phyloP scores from a whole-genome alignment of 305 asterid species.

The Solanum aculeatissimum region DNA sequence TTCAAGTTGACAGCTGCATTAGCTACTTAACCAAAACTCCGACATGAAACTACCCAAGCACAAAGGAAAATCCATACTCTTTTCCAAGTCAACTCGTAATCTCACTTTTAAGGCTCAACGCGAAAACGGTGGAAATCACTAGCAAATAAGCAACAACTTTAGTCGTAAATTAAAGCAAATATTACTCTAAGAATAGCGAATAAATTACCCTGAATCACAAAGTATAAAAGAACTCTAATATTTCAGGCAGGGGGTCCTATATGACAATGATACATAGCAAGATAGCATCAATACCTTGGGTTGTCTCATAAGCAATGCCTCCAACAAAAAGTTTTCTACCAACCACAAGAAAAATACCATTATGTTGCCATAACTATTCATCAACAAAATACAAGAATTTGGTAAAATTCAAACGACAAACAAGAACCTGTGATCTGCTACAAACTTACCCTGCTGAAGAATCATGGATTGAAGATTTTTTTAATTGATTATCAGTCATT shows the following conservation, averaged over 20 bases:
- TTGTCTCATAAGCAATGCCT: conserved; percentile 98
- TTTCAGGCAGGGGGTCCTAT: neutral
- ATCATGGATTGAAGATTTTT: conserved; percentile 51
- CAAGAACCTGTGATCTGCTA: neutral
- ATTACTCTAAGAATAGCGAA: neutral
- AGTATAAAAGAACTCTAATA: neutral
- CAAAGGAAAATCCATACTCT: neutral
- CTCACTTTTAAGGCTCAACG: neutral
- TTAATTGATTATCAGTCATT: conserved; percentile 61
- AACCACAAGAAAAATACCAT: conserved; percentile 51
- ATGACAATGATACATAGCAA: neutral
- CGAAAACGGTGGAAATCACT: neutral
- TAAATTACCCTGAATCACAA: neutral
- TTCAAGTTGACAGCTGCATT: neutral
- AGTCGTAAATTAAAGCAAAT: neutral
- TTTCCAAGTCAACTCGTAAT: neutral
- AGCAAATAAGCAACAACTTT: neutral
- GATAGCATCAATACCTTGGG: conserved; percentile 43
- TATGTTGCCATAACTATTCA: neutral
- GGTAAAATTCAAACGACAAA: neutral
- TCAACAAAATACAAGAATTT: neutral
- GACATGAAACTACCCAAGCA: neutral
- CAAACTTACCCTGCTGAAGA: conserved; percentile 91
- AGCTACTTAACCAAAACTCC: neutral
- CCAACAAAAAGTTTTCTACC: conserved; percentile 95